These are phyloP conservation scores for Paramicrosporidium saccamoebae DNA, from an alignment of 371 early-diverging fungal genomes.

Conservation along the genomic window DNA sequence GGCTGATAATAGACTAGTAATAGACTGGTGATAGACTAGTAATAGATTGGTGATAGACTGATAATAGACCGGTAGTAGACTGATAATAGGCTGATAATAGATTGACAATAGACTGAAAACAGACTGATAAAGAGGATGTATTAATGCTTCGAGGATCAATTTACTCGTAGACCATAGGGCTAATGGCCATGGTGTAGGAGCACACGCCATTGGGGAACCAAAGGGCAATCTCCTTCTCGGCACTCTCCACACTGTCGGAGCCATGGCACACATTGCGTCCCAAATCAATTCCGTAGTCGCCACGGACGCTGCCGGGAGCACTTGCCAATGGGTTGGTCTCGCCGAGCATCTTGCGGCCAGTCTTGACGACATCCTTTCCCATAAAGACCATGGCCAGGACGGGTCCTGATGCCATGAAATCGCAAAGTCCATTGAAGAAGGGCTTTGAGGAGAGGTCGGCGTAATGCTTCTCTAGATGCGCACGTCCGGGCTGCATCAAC, in stretches of 20 bases:
- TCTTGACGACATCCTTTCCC: conserved; percentile 86
- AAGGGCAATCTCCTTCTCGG: conserved; percentile 80
- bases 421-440: conserved; percentile 79
- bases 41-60: too few species aligned
- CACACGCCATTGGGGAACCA: conserved; percentile 62
- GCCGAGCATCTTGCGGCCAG: conserved; percentile 85
- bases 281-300: conserved; percentile 79
- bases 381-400: conserved; percentile 61
- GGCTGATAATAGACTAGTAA: too few species aligned
- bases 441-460: conserved; percentile 56
- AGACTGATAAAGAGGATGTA: background rate
- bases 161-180: conserved; percentile 26
- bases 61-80: too few species aligned
- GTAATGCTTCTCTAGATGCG: conserved; percentile 83
- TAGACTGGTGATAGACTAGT: too few species aligned
- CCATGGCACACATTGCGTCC: conserved; percentile 96
- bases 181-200: conserved; percentile 11
- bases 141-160: conserved; percentile 1
- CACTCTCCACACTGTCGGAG: conserved; percentile 86
- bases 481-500: conserved; percentile 29
- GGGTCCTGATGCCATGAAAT: conserved; percentile 33
- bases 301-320: conserved; percentile 94
- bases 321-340: conserved; percentile 71
- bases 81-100: too few species aligned
- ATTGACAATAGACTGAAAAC: background rate